These are phyloP conservation scores for Corylus heterophylla DNA, from an alignment of 306 rosid species.

Conservation along the genomic window DNA sequence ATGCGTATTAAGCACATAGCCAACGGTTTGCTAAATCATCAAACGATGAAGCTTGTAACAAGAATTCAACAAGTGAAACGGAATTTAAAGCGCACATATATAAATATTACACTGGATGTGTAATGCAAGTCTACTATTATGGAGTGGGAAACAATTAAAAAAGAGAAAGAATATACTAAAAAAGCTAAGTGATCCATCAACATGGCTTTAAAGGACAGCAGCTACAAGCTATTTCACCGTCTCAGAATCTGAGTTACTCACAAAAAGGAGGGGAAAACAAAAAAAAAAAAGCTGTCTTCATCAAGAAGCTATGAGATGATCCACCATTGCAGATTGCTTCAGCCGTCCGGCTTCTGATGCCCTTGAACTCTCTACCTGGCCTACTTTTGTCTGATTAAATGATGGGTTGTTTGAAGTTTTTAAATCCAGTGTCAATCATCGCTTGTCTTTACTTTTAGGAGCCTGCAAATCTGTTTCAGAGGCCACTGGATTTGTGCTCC, in stretches of 20 bases:
- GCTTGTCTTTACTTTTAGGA: constrained; percentile 44
- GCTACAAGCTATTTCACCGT: background rate
- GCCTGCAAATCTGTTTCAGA: constrained; percentile 54
- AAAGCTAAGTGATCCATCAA: background rate
- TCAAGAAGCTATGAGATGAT: constrained; percentile 6
- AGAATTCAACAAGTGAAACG: background rate
- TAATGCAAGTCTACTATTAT: background rate
- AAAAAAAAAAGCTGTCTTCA: background rate
- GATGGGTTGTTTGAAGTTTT: background rate
- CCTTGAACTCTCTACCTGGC: background rate
- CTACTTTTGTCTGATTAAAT: background rate
- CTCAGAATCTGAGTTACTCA: background rate
- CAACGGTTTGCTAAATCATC: background rate
- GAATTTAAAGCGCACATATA: background rate
- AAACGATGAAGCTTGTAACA: background rate
- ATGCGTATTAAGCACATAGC: background rate
- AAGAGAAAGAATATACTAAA: background rate
- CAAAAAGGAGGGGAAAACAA: background rate
- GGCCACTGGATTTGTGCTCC: constrained; percentile 43
- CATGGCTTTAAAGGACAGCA: background rate
- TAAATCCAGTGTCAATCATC: constrained; percentile 18
- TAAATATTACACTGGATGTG: background rate
- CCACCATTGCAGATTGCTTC: constrained; percentile 1
- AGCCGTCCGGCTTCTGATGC: background rate
- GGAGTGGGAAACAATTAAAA: background rate